phyloP scores from a whole-genome alignment of 75 land plant species.

The Isoetes taiwanensis region DNA sequence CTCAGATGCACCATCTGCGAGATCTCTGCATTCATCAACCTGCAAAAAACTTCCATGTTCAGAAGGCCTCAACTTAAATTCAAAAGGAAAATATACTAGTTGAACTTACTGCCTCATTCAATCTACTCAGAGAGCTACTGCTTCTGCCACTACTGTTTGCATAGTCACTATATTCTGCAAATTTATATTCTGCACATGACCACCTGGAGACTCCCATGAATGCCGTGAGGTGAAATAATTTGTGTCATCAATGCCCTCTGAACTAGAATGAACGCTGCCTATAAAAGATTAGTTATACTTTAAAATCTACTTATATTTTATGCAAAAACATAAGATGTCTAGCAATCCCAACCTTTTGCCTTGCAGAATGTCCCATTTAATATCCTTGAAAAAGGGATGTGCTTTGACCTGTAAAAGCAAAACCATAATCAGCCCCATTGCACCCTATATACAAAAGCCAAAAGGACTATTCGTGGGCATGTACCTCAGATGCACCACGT shows the following conservation, averaged over 20 bases:
- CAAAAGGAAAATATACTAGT: too few species aligned
- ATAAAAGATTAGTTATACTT: neutral
- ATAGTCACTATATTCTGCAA: slow-evolving; percentile 58
- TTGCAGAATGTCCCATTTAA: slow-evolving; percentile 55
- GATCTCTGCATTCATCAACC: too few species aligned
- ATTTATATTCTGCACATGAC: slow-evolving; percentile 35
- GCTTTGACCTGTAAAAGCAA: slow-evolving; percentile 36
- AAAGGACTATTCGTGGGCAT: neutral
- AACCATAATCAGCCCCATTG: neutral
- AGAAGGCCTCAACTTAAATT: too few species aligned
- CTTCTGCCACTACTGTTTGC: slow-evolving; percentile 56
- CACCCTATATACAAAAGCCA: neutral
- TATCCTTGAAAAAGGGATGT: slow-evolving; percentile 42
- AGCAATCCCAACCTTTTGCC: slow-evolving; percentile 37
- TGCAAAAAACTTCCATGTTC: too few species aligned
- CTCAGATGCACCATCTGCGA: too few species aligned
- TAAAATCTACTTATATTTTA: neutral
- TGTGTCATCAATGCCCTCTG: slow-evolving; percentile 79
- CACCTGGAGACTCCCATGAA: slow-evolving; percentile 62
- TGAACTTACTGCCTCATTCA: slow-evolving; percentile 68
- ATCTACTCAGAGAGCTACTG: slow-evolving; percentile 52
- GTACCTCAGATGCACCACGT: slow-evolving; percentile 53
- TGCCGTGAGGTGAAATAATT: slow-evolving; percentile 93
- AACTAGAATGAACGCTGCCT: slow-evolving; percentile 97
- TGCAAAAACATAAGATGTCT: too few species aligned